These are phyloP conservation scores for Magnolia officinalis DNA, from an alignment of 164 flowering plant species.

Conservation along the genomic window DNA sequence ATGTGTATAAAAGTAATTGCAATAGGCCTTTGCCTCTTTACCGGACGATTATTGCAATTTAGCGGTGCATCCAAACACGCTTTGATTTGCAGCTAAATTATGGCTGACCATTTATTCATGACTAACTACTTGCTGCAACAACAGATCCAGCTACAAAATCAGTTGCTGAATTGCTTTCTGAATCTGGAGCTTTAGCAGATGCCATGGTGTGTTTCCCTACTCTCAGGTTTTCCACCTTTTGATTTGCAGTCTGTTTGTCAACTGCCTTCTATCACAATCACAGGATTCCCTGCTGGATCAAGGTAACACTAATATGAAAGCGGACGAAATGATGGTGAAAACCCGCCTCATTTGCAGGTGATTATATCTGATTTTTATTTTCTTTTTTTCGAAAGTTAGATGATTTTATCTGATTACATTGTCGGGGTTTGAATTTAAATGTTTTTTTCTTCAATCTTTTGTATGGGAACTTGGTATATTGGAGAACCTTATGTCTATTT, in stretches of 20 bases:
- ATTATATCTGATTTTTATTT: background rate
- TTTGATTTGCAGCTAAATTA: background rate
- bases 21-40: no score
- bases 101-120: background rate
- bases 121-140: constrained; percentile 5
- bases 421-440: background rate
- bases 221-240: background rate
- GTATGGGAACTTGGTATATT: background rate
- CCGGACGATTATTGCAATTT: no score
- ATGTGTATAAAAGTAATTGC: no score
- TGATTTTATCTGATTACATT: background rate
- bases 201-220: constrained; percentile 25
- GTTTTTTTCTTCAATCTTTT: background rate
- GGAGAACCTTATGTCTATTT: background rate
- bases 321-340: constrained; percentile 19
- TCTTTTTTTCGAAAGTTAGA: no score
- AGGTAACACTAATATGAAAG: constrained; percentile 14
- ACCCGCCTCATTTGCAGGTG: constrained; percentile 46
- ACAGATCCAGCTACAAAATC: constrained; percentile 28
- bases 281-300: constrained; percentile 41
- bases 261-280: background rate
- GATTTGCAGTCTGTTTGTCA: background rate
- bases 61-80: background rate
- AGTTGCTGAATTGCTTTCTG: constrained; percentile 52
- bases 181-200: constrained; percentile 32